Evolutionary conservation across 1,284 basidiomycete genomes (phyloP).

Genomic region (Leccinum pallidistipes): DNA sequence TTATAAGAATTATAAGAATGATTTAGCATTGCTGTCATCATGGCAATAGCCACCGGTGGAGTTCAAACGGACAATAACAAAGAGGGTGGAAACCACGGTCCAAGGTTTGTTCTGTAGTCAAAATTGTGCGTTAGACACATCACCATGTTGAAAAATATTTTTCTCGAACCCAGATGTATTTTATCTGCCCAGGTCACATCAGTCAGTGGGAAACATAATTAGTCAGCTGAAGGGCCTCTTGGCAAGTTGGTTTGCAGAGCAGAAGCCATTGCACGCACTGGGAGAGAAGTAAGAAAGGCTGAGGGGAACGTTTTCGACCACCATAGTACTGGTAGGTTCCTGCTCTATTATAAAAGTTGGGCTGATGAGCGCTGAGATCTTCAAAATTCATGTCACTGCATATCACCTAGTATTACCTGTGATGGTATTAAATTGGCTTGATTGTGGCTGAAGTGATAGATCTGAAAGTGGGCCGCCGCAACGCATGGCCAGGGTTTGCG

Average conservation of each 20-base stretch:
- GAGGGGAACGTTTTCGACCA: neutral
- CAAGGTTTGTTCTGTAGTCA: neutral
- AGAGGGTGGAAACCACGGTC: neutral
- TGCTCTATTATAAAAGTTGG: neutral
- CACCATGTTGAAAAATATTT: neutral
- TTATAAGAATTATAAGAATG: no score
- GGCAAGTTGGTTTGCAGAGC: neutral
- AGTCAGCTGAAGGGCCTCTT: neutral
- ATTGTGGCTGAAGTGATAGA: neutral
- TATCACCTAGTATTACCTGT: neutral
- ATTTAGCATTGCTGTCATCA: neutral
- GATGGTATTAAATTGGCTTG: no score
- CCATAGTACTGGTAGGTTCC: neutral
- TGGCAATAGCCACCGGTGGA: neutral
- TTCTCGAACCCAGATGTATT: neutral
- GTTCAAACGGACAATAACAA: neutral
- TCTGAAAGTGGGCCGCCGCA: neutral
- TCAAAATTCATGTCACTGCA: no score
- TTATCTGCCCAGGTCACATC: neutral
- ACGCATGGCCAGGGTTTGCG: no score
- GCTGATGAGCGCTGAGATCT: neutral
- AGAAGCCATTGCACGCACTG: no score
- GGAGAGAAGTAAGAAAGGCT: no score
- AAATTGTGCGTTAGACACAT: neutral
- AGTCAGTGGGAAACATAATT: neutral